Base-by-base conservation (phyloP, 2,329 filamentous ascomycete species). In the Apiospora malaysiana region DNA sequence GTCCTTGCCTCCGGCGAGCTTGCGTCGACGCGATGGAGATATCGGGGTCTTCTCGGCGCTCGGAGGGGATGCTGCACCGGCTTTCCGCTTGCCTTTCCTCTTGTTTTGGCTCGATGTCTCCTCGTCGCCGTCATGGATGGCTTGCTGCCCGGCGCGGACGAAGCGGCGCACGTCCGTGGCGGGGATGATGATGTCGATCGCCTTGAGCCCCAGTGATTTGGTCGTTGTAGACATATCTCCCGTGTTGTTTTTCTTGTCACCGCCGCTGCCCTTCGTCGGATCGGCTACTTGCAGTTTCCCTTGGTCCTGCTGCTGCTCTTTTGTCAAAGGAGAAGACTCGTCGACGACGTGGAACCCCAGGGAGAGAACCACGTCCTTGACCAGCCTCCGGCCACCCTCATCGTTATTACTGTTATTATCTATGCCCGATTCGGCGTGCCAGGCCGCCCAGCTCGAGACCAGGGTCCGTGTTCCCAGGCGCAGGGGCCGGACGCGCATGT, bases 401-500 rank as follows among this genome's bases (percentile, higher is more conserved):
- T 14, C 25, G 6, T 27, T 5, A 5, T 66, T 6, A 10, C 7
- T 42, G 65, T 6, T 18, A 8, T 21, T 42, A 42, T 18, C 25
- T 8, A 47, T 25, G 66, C 66, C 66, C 10, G 43, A n/a, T 32
- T 40, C 10, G 12, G 46, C 4, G 10, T 87, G 80, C 88, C 88
- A 90, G 18, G 80, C 76, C 73, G 90, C 88, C 84, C 85, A 87
- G 7, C 83, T 80, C 4, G 77, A 76, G 1, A 88, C 78, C 0
- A 90, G 80, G 1, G 85, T 87, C 63, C 81, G 82, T 8, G 87
- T 88, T 7, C 86, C 85, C 2, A 90, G 77, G 0, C 81, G 81
- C 56, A 90, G 78, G 4, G 85, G 80, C 69, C 82, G 85, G 63
- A 89, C 83, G 40, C 86, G 87, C 72, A 87, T 89, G 79, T 90